A percentile compares a stretch with the other conserved stretches of the same genome.
phyloP scores from a whole-genome alignment of 345 rosid species.

The Eucalyptus curtisii region DNA sequence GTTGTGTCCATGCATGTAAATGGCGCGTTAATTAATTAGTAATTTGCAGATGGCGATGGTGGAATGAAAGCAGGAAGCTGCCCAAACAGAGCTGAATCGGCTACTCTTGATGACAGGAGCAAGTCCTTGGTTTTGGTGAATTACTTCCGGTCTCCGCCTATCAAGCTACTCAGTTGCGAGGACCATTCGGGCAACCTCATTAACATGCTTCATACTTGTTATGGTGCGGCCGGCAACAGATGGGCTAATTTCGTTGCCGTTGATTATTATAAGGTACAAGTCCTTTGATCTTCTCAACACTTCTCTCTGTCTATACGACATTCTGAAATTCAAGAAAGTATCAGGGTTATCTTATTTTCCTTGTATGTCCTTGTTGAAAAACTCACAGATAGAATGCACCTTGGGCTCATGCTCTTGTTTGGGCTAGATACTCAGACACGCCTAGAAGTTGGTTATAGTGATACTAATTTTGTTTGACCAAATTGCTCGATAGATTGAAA shows the following conservation, averaged over 20 bases:
- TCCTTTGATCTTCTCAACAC: background rate
- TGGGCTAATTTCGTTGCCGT: constrained; percentile 66
- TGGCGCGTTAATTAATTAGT: background rate
- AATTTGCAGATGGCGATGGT: constrained; percentile 39
- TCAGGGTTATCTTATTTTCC: background rate
- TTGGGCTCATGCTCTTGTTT: background rate
- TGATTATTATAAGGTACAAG: background rate
- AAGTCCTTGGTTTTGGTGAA: constrained; percentile 44
- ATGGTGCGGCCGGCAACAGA: constrained; percentile 27
- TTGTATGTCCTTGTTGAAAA: constrained; percentile 30
- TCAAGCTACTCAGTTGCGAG: constrained; percentile 17
- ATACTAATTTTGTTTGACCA: background rate
- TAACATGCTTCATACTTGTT: constrained; percentile 38
- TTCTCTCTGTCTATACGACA: background rate
- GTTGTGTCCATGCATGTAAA: constrained; percentile 8
- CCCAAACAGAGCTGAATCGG: constrained; percentile 39
- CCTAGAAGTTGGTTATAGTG: background rate
- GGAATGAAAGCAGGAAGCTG: constrained; percentile 56
- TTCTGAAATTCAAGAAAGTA: background rate
- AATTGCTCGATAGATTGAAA: background rate
- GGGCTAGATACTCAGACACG: background rate
- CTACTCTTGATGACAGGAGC: constrained; percentile 23
- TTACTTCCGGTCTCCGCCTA: constrained; percentile 14
- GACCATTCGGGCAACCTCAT: constrained; percentile 36
- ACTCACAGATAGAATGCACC: background rate